These are phyloP conservation scores for Didymellaceae sp. DNA, from an alignment of 2,329 filamentous ascomycete genomes.

Conservation along the genomic window DNA sequence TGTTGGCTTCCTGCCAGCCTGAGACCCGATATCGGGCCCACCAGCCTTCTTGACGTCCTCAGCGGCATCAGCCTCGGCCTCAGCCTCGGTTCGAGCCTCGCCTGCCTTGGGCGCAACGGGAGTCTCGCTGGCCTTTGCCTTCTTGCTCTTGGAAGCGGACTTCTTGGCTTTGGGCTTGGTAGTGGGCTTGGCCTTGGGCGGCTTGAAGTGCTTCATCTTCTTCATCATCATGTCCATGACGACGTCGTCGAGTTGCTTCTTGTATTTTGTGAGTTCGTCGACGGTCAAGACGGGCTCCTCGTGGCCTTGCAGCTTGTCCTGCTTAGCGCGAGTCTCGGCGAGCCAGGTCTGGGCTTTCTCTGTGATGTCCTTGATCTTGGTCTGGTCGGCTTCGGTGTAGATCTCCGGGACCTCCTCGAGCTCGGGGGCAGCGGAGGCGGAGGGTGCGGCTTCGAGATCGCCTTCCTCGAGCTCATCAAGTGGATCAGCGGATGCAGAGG, in stretches of 20 bases:
- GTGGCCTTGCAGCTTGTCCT: constrained; percentile 68
- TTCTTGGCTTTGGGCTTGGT: constrained; percentile 46
- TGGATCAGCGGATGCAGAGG: constrained; percentile 53
- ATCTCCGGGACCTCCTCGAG: constrained; percentile 53
- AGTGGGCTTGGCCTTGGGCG: constrained; percentile 48
- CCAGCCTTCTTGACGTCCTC: constrained; percentile 19
- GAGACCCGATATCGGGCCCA: constrained; percentile 18
- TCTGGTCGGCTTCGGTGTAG: constrained; percentile 76
- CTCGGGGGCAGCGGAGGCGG: constrained; percentile 41
- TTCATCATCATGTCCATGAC: constrained; percentile 72
- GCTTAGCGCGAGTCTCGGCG: constrained; percentile 70
- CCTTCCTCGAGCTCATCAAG: constrained; percentile 79
- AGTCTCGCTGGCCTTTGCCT: constrained; percentile 27
- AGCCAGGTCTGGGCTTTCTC: constrained; percentile 75
- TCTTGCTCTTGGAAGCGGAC: constrained; percentile 32
- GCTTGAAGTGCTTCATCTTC: constrained; percentile 56
- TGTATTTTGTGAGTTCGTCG: constrained; percentile 70
- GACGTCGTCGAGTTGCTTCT: constrained; percentile 73
- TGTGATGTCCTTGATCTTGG: constrained; percentile 67
- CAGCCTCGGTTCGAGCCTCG: constrained; percentile 38
- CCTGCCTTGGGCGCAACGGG: constrained; percentile 30
- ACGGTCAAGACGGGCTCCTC: constrained; percentile 78
- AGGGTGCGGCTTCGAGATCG: constrained; percentile 59
- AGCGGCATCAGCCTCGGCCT: constrained; percentile 34
- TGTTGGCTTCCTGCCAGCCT: constrained; percentile 29